A percentile compares a stretch with the other conserved stretches of the same genome.
These are phyloP conservation scores for Didymella exigua DNA, from an alignment of 2,329 filamentous ascomycete genomes.

Conservation along the genomic window DNA sequence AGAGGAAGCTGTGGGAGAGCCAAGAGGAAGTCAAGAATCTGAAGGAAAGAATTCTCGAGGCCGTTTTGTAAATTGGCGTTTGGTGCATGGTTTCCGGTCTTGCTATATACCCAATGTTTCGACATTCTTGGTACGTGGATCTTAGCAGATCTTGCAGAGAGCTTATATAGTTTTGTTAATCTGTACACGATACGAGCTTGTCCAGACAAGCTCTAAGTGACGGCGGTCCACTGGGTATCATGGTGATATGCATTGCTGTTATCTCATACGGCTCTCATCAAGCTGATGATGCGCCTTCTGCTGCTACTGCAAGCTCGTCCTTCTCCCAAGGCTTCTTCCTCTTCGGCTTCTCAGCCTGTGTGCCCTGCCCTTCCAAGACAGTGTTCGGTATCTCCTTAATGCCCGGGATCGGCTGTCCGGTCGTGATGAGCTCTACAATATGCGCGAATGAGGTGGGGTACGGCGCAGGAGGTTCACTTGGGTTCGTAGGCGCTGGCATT, in stretches of 20 bases:
- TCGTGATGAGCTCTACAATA: slow-evolving; percentile 83
- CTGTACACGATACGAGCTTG: neutral
- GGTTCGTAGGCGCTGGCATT: slow-evolving; percentile 28
- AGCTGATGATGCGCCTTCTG: neutral
- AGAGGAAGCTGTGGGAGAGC: slow-evolving; percentile 43
- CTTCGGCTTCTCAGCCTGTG: slow-evolving; percentile 57
- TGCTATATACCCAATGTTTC: slow-evolving; percentile 37
- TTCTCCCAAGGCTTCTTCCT: slow-evolving; percentile 83
- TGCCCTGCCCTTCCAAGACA: slow-evolving; percentile 72
- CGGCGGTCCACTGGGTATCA: neutral
- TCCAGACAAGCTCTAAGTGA: slow-evolving; percentile 9
- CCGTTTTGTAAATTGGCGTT: slow-evolving; percentile 38
- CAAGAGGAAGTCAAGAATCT: slow-evolving; percentile 43
- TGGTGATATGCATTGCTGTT: neutral
- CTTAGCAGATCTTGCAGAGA: neutral
- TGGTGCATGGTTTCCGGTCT: slow-evolving; percentile 13
- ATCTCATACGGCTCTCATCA: neutral
- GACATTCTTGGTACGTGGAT: slow-evolving; percentile 16
- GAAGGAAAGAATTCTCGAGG: slow-evolving; percentile 48
- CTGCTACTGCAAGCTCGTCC: slow-evolving; percentile 42
- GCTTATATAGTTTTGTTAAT: neutral
- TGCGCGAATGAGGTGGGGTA: slow-evolving; percentile 85
- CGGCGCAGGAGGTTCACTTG: slow-evolving; percentile 59
- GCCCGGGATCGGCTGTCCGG: slow-evolving; percentile 81
- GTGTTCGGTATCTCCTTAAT: slow-evolving; percentile 87